Evolutionary conservation across 176 grass and related monocot species (phyloP).

Genomic region (Cymbopogon citratus): DNA sequence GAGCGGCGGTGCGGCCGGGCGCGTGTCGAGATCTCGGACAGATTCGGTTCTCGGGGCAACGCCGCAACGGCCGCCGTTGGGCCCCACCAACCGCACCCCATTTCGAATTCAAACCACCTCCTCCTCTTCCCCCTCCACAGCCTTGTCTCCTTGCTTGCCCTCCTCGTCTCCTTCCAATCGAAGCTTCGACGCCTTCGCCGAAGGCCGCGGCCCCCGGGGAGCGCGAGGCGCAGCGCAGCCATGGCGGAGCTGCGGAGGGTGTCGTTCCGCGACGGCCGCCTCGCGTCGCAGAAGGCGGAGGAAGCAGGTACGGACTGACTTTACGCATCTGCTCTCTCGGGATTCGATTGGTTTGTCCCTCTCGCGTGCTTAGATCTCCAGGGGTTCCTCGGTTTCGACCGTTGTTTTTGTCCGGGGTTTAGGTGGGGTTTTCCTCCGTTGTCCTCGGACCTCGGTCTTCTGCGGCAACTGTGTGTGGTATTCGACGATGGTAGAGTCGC

Average conservation of each 20-base stretch:
- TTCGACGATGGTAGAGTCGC: constrained; percentile 6
- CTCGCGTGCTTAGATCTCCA: background rate
- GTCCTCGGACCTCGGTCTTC: background rate
- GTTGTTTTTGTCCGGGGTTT: background rate
- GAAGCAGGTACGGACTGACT: constrained; percentile 59
- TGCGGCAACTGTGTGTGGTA: background rate
- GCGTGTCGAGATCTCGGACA: background rate
- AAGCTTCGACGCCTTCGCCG: constrained; percentile 10
- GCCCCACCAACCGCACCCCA: background rate
- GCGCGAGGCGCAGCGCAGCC: background rate
- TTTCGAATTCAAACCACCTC: constrained; percentile 46
- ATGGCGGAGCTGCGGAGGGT: constrained; percentile 42
- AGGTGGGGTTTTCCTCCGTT: background rate
- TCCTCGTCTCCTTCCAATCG: too few relatives aligned
- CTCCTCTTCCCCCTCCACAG: background rate
- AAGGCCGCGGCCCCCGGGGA: background rate
- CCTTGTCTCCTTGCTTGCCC: background rate
- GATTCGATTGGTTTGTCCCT: background rate
- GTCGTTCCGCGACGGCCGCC: constrained; percentile 67
- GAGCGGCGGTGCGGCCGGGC: background rate
- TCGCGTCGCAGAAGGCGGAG: constrained; percentile 65
- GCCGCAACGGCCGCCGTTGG: constrained; percentile 22
- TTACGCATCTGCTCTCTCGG: background rate
- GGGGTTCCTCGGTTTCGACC: background rate
- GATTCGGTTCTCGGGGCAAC: background rate